Percentiles rank a stretch among this genome's conserved stretches.
Evolutionary conservation across 805 yeast species (phyloP).

Genomic region (Candida pini): DNA sequence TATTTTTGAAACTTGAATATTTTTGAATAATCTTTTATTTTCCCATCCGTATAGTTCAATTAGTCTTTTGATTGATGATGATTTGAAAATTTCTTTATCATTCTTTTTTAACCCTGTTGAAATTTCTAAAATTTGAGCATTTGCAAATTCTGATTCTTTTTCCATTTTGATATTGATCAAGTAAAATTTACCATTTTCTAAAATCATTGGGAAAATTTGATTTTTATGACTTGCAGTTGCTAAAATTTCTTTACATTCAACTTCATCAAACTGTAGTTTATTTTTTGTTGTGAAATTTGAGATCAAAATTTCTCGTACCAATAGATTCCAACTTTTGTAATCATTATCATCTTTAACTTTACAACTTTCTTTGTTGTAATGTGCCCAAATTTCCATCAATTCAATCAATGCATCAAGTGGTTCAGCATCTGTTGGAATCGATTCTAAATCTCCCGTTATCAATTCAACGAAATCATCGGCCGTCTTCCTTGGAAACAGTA

Average conservation of each 20-base stretch:
- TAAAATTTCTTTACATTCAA: slow-evolving; percentile 21
- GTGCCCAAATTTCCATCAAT: slow-evolving; percentile 24
- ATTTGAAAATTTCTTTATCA: slow-evolving; percentile 23
- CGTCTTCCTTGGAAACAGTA: slow-evolving; percentile 10
- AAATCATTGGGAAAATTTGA: slow-evolving; percentile 27
- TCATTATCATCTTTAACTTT: slow-evolving; percentile 6
- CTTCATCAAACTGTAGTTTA: slow-evolving; percentile 27
- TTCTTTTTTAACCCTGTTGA: slow-evolving; percentile 17
- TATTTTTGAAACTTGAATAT: slow-evolving; percentile 19
- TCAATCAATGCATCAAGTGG: slow-evolving; percentile 27
- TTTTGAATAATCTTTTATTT: slow-evolving; percentile 18
- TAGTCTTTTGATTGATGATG: slow-evolving; percentile 22
- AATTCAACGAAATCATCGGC: slow-evolving; percentile 15
- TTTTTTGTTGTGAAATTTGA: slow-evolving; percentile 22
- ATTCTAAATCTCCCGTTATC: slow-evolving; percentile 12
- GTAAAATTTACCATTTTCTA: slow-evolving; percentile 25
- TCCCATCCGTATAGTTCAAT: slow-evolving; percentile 29
- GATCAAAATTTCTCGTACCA: slow-evolving; percentile 23
- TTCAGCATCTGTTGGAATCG: slow-evolving; percentile 20
- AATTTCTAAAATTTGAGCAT: slow-evolving; percentile 25
- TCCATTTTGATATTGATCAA: slow-evolving; percentile 23
- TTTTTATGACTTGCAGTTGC: slow-evolving; percentile 21
- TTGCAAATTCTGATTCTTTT: slow-evolving; percentile 13
- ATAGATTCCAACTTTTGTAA: slow-evolving; percentile 15
- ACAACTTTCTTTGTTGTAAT: slow-evolving; percentile 15